Evolutionary conservation across 345 rosid species (phyloP).

Genomic region (Gossypium raimondii): DNA sequence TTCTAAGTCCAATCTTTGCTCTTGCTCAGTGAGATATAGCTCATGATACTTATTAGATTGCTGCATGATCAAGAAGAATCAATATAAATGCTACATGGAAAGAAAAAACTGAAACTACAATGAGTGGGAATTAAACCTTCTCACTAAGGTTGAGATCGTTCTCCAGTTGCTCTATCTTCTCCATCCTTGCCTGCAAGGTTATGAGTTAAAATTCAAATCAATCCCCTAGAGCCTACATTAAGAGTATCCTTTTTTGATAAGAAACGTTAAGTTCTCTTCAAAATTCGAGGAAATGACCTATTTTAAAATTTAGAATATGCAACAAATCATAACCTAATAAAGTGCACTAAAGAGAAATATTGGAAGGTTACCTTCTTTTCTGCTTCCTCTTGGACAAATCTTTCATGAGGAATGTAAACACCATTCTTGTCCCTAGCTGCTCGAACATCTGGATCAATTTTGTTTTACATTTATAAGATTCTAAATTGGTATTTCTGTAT

Average conservation of each 20-base stretch:
- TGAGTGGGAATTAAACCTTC: slow-evolving; percentile 42
- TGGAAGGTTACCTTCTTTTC: slow-evolving; percentile 70
- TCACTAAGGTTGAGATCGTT: slow-evolving; percentile 51
- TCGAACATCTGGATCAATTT: slow-evolving; percentile 59
- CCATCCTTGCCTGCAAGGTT: slow-evolving; percentile 52
- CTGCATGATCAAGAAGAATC: slow-evolving; percentile 37
- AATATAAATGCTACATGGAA: background rate
- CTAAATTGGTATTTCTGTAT: background rate
- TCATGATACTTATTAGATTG: slow-evolving; percentile 57
- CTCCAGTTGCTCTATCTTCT: slow-evolving; percentile 78
- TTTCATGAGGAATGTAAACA: slow-evolving; percentile 76
- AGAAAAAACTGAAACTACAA: slow-evolving; percentile 5
- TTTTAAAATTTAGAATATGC: background rate
- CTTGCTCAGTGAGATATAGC: slow-evolving; percentile 66
- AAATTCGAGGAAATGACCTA: background rate
- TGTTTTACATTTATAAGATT: background rate
- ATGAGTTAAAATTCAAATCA: slow-evolving; percentile 7
- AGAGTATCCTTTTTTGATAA: background rate
- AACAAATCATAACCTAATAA: background rate
- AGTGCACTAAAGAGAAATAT: background rate
- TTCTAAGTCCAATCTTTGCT: slow-evolving; percentile 55
- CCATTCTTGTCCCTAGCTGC: slow-evolving; percentile 96
- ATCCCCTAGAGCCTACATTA: background rate
- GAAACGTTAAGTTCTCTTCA: background rate
- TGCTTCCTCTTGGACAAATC: slow-evolving; percentile 76